Percentiles rank a stretch among this genome's conserved stretches.
Evolutionary conservation across 441 rosid species (phyloP).

Genomic region (Erodium moschatum): DNA sequence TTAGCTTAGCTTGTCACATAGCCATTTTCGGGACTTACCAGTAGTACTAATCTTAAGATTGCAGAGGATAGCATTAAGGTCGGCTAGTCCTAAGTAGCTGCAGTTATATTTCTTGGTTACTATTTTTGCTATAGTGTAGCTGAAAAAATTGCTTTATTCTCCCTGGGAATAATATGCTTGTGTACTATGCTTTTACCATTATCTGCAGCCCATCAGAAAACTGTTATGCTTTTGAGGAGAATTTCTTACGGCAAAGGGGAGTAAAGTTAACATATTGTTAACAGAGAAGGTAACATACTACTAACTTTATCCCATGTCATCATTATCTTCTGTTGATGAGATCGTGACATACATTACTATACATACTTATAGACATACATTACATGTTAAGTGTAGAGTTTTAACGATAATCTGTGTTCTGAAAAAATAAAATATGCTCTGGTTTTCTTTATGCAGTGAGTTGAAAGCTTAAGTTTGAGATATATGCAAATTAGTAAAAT

Average conservation of each 20-base stretch:
- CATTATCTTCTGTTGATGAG: not conserved
- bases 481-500: conserved; percentile 18
- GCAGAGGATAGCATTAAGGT: not conserved
- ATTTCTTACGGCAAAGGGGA: not conserved
- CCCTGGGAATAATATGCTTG: not conserved
- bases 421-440: not conserved
- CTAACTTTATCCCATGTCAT: not conserved
- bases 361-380: not conserved
- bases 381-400: not conserved
- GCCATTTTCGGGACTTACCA: not conserved
- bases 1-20: not conserved
- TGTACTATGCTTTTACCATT: not conserved
- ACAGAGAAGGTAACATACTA: not conserved
- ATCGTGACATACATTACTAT: no score
- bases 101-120: not conserved
- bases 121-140: no score
- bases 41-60: not conserved
- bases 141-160: not conserved
- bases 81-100: not conserved
- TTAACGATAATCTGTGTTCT: not conserved
- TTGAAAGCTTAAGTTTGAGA: conserved; percentile 6
- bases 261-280: not conserved
- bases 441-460: not conserved
- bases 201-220: not conserved
- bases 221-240: not conserved